Evolutionary conservation across 768 basidiomycete genomes (phyloP).

Genomic region (Xerocomellus amylosporus): DNA sequence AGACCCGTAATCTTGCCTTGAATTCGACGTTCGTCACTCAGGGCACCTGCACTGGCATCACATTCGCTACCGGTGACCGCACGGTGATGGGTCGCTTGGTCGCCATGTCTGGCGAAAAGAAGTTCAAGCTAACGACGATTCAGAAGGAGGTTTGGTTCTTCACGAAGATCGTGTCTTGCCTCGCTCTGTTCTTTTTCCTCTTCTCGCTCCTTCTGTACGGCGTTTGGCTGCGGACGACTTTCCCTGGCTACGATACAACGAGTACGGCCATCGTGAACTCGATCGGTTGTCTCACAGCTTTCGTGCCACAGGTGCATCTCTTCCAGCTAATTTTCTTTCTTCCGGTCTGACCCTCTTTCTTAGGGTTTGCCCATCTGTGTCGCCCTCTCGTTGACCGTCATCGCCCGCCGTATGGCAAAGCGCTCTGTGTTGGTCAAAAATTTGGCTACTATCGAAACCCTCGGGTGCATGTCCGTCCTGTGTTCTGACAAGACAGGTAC

Average conservation of each 20-base stretch:
- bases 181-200: constrained; percentile 40
- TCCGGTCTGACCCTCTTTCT: not conserved
- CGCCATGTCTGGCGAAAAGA: constrained; percentile 45
- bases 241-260: constrained; percentile 33
- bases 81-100: constrained; percentile 52
- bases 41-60: constrained; percentile 40
- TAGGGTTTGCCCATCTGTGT: constrained; percentile 40
- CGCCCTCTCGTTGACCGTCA: constrained; percentile 49
- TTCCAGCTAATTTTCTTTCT: not conserved
- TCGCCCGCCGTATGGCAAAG: constrained; percentile 47
- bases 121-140: constrained; percentile 45
- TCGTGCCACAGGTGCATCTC: constrained; percentile 39
- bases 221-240: constrained; percentile 38
- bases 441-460: constrained; percentile 50
- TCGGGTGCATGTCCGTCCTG: constrained; percentile 49
- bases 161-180: constrained; percentile 46
- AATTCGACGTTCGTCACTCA: constrained; percentile 42
- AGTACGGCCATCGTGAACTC: constrained; percentile 37
- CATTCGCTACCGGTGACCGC: constrained; percentile 42
- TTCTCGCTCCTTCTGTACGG: constrained; percentile 40
- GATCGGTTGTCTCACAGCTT: constrained; percentile 37
- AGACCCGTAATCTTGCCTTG: constrained; percentile 47
- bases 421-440: constrained; percentile 48
- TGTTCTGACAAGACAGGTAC: constrained; percentile 56
- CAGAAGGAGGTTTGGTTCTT: constrained; percentile 49